Percentiles rank a stretch among this genome's conserved stretches.
These are phyloP conservation scores for Paramecium tetraurelia DNA, from an alignment of 73 alveolate species.

Conservation along the genomic window DNA sequence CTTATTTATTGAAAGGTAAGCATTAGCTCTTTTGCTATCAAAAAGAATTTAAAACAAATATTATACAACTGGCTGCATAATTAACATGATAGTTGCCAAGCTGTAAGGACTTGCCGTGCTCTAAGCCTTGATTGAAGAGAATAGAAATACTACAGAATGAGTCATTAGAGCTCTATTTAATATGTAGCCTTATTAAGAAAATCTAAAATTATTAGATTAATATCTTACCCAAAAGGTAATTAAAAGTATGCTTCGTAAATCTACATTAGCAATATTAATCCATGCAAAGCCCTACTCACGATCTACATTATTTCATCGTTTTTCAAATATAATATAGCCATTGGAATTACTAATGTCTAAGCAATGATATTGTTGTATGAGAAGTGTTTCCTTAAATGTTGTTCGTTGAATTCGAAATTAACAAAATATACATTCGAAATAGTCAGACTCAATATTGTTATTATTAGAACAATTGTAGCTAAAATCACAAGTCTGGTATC, in stretches of 20 bases:
- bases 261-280: background rate
- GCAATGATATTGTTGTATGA: background rate
- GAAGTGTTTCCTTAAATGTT: background rate
- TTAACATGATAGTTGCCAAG: background rate
- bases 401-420: slow-evolving; percentile 24
- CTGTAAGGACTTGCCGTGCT: background rate
- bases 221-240: slow-evolving; percentile 31
- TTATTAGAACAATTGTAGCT: background rate
- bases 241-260: background rate
- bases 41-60: background rate
- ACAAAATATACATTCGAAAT: background rate
- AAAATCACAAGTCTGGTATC: background rate
- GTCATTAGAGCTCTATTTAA: background rate
- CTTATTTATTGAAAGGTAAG: background rate
- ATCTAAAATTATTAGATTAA: background rate
- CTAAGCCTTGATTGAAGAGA: background rate
- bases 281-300: background rate
- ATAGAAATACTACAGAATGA: background rate
- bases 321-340: background rate
- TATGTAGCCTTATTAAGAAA: background rate
- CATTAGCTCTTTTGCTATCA: background rate
- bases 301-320: background rate
- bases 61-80: background rate
- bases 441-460: background rate
- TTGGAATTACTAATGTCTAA: background rate